Evolutionary conservation across 2,329 filamentous ascomycete genomes (phyloP), one percentile per base, ranked within the genome.

Genomic region (Colletotrichum sp.): DNA sequence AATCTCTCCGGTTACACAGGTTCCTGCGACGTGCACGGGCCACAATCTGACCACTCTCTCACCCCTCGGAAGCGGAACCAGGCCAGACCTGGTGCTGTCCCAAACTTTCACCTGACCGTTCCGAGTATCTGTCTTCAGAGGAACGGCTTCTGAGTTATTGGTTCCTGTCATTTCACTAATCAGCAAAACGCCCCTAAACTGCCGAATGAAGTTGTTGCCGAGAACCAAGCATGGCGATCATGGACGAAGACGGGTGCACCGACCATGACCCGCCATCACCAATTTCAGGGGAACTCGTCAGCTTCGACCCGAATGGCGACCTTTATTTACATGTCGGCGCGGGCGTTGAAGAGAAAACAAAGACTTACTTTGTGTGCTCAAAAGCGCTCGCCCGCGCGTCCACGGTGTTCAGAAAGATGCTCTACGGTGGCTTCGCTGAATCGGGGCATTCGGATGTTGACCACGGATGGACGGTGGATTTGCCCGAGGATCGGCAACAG

Each of bases 401-500:
- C 2, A 71, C 79, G 0, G 81, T 83, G 3, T 82, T 82, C 65
- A 80, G 79, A 13, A 75, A 77, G 1, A 82, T 83, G 82, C 76
- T 83, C 0, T 79, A 79, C 48, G 80, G 81, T 7, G 66, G 78
- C 18, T 83, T 83, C 48, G 70, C 74, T 8, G 81, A 83, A 60
- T 78, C 79, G 32, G 77, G 75, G 55, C 30, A 28, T 0, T 32
- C 13, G 39, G 62, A n/a, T 8, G 64, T 10, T 2, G 70, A 60
- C 8, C 56, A 69, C 15, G 71, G 78, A 2, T 84, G 83, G 82
- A 71, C 70, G 1, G 79, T 83, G 9, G 78, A 78, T 1, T 77
- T 85, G 0, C 83, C 83, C 0, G 80, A 83, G 4, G 83, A 85
- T 58, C 79, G 81, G 12, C 80, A 80, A 1, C 72, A 78, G 18